Evolutionary conservation across 2,329 filamentous ascomycete genomes (phyloP).

Genomic region (Ceratocystiopsis brevicomis): DNA sequence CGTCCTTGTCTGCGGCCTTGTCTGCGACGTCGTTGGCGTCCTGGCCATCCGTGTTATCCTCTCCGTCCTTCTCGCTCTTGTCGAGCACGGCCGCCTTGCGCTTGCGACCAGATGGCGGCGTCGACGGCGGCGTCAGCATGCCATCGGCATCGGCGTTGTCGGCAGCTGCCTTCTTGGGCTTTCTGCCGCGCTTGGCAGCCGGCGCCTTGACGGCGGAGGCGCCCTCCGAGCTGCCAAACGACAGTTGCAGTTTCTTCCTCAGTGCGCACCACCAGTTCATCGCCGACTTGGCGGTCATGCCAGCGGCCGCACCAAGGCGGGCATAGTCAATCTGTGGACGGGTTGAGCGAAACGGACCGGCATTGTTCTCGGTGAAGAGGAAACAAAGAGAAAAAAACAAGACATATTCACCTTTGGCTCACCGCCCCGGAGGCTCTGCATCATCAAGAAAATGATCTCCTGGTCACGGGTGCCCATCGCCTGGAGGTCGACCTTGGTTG

Average conservation of each 20-base stretch:
- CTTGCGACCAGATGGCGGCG: background rate
- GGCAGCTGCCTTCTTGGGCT: too few species aligned
- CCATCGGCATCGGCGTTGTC: too few species aligned
- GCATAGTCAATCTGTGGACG: constrained; percentile 3
- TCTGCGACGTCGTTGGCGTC: too few species aligned
- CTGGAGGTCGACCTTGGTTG: background rate
- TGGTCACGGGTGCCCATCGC: background rate
- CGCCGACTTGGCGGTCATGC: constrained; percentile 1
- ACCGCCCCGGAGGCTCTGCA: constrained; percentile 3
- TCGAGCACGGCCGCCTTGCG: background rate
- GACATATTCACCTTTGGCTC: constrained; percentile 1
- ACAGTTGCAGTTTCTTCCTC: constrained; percentile 2
- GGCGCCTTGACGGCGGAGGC: too few species aligned
- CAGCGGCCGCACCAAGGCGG: background rate
- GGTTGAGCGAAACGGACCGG: too few species aligned
- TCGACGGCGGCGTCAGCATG: too few species aligned
- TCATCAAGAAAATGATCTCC: background rate
- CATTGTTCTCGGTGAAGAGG: too few species aligned
- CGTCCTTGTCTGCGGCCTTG: too few species aligned
- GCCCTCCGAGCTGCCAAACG: background rate
- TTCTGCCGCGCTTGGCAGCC: too few species aligned
- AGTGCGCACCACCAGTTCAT: constrained; percentile 4
- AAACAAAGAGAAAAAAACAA: background rate
- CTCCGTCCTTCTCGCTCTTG: too few species aligned
- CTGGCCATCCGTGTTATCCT: too few species aligned